Evolutionary conservation across 164 flowering plant genomes (phyloP).

Genomic region (Stephania cephalantha): DNA sequence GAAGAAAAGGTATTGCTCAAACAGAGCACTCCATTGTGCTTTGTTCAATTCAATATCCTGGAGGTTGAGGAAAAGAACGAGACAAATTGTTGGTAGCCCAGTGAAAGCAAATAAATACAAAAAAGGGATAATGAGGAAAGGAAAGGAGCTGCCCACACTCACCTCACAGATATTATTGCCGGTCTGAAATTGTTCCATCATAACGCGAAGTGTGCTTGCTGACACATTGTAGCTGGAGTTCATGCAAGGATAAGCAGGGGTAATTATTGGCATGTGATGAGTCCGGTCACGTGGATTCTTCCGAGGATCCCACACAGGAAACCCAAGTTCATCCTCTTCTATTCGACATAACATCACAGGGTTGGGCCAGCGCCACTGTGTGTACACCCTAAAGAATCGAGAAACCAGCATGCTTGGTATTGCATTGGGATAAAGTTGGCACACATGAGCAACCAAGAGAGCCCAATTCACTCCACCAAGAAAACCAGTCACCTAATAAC

Average conservation of each 20-base stretch:
- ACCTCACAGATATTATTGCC: slow-evolving; percentile 90
- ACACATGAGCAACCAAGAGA: slow-evolving; percentile 83
- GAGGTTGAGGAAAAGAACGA: not conserved
- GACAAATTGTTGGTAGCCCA: not conserved
- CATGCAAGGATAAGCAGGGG: slow-evolving; percentile 99
- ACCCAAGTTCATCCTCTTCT: slow-evolving; percentile 85
- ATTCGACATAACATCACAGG: slow-evolving; percentile 94
- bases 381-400: slow-evolving; percentile 86
- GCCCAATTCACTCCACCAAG: slow-evolving; percentile 99
- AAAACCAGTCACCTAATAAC: slow-evolving; percentile 82
- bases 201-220: slow-evolving; percentile 79
- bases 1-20: slow-evolving; percentile 84
- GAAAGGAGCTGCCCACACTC: slow-evolving; percentile 2
- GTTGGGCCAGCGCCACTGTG: slow-evolving; percentile 99
- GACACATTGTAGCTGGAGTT: slow-evolving; percentile 98
- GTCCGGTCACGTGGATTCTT: slow-evolving; percentile 72
- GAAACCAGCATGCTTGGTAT: slow-evolving; percentile 89
- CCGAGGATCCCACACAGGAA: slow-evolving; percentile 93
- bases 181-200: slow-evolving; percentile 82
- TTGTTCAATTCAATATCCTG: slow-evolving; percentile 89
- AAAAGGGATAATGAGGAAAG: not conserved
- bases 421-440: slow-evolving; percentile 97
- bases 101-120: not conserved
- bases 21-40: slow-evolving; percentile 66
- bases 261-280: slow-evolving; percentile 96